Conservation (phyloP, 2,329 filamentous ascomycete genomes). For the Fusarium pilosicola region DNA sequence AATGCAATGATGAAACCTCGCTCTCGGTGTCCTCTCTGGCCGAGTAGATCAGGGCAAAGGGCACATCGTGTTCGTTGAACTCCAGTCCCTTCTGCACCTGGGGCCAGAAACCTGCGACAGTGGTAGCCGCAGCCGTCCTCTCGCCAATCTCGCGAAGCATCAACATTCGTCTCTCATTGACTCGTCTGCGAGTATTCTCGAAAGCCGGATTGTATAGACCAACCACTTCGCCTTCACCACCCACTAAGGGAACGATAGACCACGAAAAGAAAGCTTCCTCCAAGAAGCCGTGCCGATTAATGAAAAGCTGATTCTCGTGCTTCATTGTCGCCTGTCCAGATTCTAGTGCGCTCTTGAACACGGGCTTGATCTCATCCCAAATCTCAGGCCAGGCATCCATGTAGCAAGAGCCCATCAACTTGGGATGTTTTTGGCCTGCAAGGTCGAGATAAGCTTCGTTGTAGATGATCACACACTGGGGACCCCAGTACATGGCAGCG, state of each 20-base stretch:
- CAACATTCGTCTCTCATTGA: conserved; percentile 83
- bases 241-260: conserved; percentile 82
- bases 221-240: conserved; percentile 76
- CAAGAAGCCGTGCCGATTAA: conserved; percentile 73
- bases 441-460: conserved; percentile 78
- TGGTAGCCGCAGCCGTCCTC: conserved; percentile 75
- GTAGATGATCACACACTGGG: conserved; percentile 73
- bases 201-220: conserved; percentile 84
- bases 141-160: conserved; percentile 82
- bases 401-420: conserved; percentile 78
- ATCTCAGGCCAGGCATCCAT: conserved; percentile 77
- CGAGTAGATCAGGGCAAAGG: conserved; percentile 81
- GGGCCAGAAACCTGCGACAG: conserved; percentile 78
- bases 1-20: conserved; percentile 77
- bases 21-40: conserved; percentile 76
- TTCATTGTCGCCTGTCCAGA: conserved; percentile 86
- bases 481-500: conserved; percentile 82
- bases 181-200: conserved; percentile 81
- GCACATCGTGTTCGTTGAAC: conserved; percentile 79
- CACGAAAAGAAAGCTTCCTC: conserved; percentile 88
- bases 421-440: conserved; percentile 80
- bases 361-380: conserved; percentile 74
- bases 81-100: conserved; percentile 75
- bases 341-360: conserved; percentile 73
- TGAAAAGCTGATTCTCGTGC: conserved; percentile 81